Conservation (phyloP, 306 rosid species). For the Gillenia trifoliata region DNA sequence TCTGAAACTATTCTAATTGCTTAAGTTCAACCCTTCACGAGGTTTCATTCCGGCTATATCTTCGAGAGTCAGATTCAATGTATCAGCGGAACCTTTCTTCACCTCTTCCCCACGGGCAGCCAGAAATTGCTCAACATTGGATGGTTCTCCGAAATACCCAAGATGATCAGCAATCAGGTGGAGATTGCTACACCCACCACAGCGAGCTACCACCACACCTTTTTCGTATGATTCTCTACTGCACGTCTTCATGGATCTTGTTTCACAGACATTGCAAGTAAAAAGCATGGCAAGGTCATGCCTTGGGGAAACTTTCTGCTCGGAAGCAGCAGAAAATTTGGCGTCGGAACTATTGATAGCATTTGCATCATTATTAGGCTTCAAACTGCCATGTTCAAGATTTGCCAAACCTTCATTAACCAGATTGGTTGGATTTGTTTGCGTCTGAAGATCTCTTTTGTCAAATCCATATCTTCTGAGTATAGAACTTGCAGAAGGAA, state of each 20-base stretch:
- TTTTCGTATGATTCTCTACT: slow-evolving; percentile 79
- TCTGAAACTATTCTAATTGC: not conserved
- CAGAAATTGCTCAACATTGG: slow-evolving; percentile 66
- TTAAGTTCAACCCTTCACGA: slow-evolving; percentile 7
- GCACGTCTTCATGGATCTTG: slow-evolving; percentile 72
- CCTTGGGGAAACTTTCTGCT: slow-evolving; percentile 67
- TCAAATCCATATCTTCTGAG: slow-evolving; percentile 30
- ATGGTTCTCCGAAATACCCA: slow-evolving; percentile 84
- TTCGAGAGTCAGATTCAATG: slow-evolving; percentile 67
- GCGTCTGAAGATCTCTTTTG: slow-evolving; percentile 32
- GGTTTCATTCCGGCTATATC: slow-evolving; percentile 65
- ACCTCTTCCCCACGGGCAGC: slow-evolving; percentile 89
- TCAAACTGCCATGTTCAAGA: slow-evolving; percentile 20
- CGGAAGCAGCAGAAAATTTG: slow-evolving; percentile 42
- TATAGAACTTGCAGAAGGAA: slow-evolving; percentile 32
- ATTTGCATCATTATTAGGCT: slow-evolving; percentile 16
- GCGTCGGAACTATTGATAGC: slow-evolving; percentile 20
- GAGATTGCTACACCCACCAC: slow-evolving; percentile 72
- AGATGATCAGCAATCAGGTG: slow-evolving; percentile 86
- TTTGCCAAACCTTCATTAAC: slow-evolving; percentile 30
- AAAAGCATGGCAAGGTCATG: slow-evolving; percentile 90
- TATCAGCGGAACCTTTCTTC: slow-evolving; percentile 55
- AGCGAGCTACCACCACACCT: slow-evolving; percentile 83
- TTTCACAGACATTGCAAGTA: slow-evolving; percentile 92
- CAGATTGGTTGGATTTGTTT: slow-evolving; percentile 31